phyloP scores from a whole-genome alignment of 306 rosid genomes.

The Spatholobus suberectus region DNA sequence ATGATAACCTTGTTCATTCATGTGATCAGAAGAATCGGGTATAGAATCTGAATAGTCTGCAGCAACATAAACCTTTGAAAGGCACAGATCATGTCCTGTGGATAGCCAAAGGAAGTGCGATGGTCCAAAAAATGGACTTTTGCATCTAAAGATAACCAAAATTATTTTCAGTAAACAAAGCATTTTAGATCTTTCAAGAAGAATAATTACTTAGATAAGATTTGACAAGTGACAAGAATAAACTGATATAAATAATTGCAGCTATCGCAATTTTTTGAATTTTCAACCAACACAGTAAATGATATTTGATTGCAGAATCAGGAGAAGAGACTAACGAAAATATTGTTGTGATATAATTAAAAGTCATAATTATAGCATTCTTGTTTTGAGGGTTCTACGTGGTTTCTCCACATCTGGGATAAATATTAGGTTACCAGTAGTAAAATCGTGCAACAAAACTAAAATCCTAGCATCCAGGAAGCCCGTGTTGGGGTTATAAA shows the following conservation, averaged over 20 bases:
- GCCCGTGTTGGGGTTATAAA: background rate
- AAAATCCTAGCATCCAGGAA: constrained; percentile 20
- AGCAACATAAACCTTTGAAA: constrained; percentile 85
- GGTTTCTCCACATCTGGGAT: constrained; percentile 8
- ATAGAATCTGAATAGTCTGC: constrained; percentile 91
- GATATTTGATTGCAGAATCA: constrained; percentile 28
- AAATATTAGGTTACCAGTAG: constrained; percentile 12
- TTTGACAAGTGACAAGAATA: constrained; percentile 7
- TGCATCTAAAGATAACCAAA: constrained; percentile 60
- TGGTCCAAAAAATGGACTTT: constrained; percentile 61
- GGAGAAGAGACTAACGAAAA: background rate
- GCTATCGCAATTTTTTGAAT: background rate
- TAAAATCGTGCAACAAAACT: constrained; percentile 14
- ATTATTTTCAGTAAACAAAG: constrained; percentile 40
- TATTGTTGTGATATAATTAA: background rate
- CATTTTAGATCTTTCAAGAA: constrained; percentile 25
- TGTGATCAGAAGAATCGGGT: constrained; percentile 78
- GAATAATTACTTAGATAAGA: constrained; percentile 17
- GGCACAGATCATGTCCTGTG: constrained; percentile 65
- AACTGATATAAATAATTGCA: constrained; percentile 10
- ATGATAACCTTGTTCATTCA: constrained; percentile 70
- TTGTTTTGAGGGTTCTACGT: constrained; percentile 1
- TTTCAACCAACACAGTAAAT: constrained; percentile 18
- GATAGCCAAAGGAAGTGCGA: constrained; percentile 67
- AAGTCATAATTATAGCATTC: constrained; percentile 1